Conservation (phyloP, 768 basidiomycete genomes). For the Pleurotus djamor region DNA sequence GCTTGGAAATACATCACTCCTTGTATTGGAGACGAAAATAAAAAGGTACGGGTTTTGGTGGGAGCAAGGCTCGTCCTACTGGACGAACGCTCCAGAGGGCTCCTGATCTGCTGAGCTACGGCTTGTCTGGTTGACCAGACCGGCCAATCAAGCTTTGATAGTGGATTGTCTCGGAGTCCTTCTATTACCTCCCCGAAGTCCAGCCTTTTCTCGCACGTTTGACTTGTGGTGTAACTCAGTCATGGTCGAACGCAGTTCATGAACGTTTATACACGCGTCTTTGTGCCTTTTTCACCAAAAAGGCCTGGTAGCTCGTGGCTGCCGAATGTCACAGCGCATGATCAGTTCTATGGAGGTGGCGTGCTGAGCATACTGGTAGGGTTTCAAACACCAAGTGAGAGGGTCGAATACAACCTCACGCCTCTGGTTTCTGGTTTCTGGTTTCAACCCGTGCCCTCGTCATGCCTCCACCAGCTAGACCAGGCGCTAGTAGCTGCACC, state of each 20-base stretch:
- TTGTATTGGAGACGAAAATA: slow-evolving; percentile 4
- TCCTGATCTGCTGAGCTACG: slow-evolving; percentile 33
- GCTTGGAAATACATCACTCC: slow-evolving; percentile 38
- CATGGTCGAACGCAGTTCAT: not conserved
- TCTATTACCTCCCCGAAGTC: no score
- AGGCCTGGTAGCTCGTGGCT: no score
- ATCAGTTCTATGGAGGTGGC: no score
- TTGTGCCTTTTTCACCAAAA: no score
- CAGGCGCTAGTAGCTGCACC: not conserved
- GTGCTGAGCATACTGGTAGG: no score
- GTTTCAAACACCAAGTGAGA: no score
- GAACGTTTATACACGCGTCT: not conserved
- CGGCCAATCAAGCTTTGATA: no score
- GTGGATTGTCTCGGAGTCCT: no score
- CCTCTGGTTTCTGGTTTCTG: no score
- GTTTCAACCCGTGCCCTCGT: no score
- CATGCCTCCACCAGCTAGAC: not conserved
- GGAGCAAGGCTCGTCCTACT: slow-evolving; percentile 46
- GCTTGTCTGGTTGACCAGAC: not conserved
- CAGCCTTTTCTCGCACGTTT: not conserved
- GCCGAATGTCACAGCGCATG: no score
- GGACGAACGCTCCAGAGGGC: slow-evolving; percentile 44
- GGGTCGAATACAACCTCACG: no score
- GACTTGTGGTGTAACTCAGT: not conserved
- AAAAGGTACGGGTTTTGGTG: slow-evolving; percentile 43